Conservation (phyloP, 228 moss, liverwort and hornwort genomes). For the Sphagnum magellanicum region DNA sequence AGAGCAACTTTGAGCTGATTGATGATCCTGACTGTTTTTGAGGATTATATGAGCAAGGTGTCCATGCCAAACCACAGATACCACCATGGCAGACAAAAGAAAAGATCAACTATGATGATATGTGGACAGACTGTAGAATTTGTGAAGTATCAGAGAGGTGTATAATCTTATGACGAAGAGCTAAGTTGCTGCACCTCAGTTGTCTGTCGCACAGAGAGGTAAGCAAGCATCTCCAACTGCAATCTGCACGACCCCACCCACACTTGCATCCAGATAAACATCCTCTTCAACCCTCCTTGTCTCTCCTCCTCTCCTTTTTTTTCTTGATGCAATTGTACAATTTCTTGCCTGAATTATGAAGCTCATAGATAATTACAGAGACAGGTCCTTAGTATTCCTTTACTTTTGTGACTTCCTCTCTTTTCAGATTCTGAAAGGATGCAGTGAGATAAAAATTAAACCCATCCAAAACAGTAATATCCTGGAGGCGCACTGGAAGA, state of each 20-base stretch:
- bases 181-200: slow-evolving; percentile 43
- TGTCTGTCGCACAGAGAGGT: slow-evolving; percentile 63
- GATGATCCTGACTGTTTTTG: neutral
- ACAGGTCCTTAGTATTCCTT: neutral
- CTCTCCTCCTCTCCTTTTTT: neutral
- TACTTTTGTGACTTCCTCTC: neutral
- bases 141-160: neutral
- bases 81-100: neutral
- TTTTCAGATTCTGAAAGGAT: neutral
- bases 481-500: neutral
- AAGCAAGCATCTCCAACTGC: slow-evolving; percentile 82
- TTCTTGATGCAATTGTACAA: neutral
- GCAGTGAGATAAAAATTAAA: neutral
- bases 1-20: neutral
- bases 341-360: neutral
- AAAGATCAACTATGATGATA: neutral
- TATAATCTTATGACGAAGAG: neutral
- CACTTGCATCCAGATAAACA: neutral
- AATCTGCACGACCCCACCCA: slow-evolving; percentile 32
- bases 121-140: neutral
- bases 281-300: neutral
- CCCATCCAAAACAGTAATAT: neutral
- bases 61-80: neutral
- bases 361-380: neutral
- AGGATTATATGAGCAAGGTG: neutral